Base-by-base conservation (phyloP, 2,329 filamentous ascomycete species). In the Trichophyton schoenleinii region DNA sequence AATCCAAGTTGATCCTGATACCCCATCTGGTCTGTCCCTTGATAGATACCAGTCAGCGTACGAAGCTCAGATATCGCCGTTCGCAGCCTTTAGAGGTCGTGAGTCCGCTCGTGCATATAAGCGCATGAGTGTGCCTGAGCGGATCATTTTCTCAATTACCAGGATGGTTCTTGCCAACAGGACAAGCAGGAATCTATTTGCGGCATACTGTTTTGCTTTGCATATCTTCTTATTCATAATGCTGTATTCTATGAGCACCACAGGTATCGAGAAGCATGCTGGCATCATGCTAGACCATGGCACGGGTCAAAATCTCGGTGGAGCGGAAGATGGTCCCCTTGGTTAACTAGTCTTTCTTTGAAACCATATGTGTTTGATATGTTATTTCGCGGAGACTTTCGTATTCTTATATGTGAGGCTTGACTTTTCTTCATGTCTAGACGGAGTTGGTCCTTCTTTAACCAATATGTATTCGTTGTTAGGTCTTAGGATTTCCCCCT, bases 21-120 rank as follows among this genome's bases (percentile, higher is more conserved):
- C 76, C 68, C 80, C 71, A 67, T 84, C 86, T 0, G 86, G 85
- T 3, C 81, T 87, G 3, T 84, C 85, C 13, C 79, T 94, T 60
- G 90, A 96, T 73, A 84, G 91, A 55, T 99, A 99, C 74, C 84
- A 88, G 64, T 87, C 90, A 62, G 89, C 91, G 9, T 99, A 99
- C 76, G 94, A 99, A 76, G 89, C 88, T 48, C 95, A 94, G 70
- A 87, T 99, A 57, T 96, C 91, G 9, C 94, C 94, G 0, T 99
- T 99, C 72, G 91, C 92, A 28, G 91, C 91, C 2, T 99, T 99
- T 77, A 82, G 92, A 52, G 91, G 92, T n/a, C 84, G 92, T 59
- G 95, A 99, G 76, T 91, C 88, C 42, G 87, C 90, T 5, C 81
- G 95, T 57, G 94, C 92, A 0, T 91, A 96, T 74, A 90, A 91